These are phyloP conservation scores for Neonectria faginata DNA, from an alignment of 2,329 filamentous ascomycete genomes.

Conservation along the genomic window DNA sequence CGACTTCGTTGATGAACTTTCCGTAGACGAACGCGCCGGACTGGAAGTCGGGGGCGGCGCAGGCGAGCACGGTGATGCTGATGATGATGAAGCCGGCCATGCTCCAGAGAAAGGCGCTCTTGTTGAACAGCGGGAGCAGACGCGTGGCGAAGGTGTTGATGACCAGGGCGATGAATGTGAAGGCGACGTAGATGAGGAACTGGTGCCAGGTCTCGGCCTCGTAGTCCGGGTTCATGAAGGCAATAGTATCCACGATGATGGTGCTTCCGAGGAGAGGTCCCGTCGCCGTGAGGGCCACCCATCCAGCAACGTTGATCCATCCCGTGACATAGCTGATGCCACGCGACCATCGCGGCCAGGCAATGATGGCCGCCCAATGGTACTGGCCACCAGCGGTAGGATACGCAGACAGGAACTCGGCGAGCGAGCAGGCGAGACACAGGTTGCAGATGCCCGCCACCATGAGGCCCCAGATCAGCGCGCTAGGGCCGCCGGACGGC, in stretches of 20 bases:
- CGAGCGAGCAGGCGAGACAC: conserved; percentile 75
- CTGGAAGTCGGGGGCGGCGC: conserved; percentile 73
- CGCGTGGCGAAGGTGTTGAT: conserved; percentile 72
- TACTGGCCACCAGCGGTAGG: conserved; percentile 72
- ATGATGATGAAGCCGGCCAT: conserved; percentile 76
- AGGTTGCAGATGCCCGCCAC: conserved; percentile 76
- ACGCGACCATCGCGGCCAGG: conserved; percentile 69
- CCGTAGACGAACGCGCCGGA: conserved; percentile 74
- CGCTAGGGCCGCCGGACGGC: conserved; percentile 76
- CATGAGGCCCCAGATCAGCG: conserved; percentile 77
- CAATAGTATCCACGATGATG: conserved; percentile 74
- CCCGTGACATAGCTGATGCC: conserved; percentile 77
- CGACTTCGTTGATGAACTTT: conserved; percentile 74
- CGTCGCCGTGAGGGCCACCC: conserved; percentile 76
- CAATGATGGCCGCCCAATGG: conserved; percentile 77
- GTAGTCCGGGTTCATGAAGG: conserved; percentile 69
- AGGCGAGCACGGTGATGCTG: conserved; percentile 75
- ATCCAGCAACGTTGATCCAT: conserved; percentile 80
- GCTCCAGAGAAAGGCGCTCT: conserved; percentile 78
- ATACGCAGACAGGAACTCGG: conserved; percentile 77
- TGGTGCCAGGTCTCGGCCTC: conserved; percentile 74
- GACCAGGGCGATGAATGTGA: conserved; percentile 69
- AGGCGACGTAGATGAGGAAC: conserved; percentile 77
- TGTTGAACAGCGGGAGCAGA: conserved; percentile 73
- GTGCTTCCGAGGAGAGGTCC: conserved; percentile 75